Evolutionary conservation across 129 eudicot genomes (phyloP).

Genomic region (sunflower (Helianthus annuus)): HanXRQr2.0-SUNRISE NC_035433.2:108988769-108989268

Average conservation of each 20-base stretch:
- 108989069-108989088: constrained; percentile 31
- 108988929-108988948: constrained; percentile 43
- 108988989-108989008: constrained; percentile 36
- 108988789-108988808: constrained; percentile 40
- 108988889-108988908: constrained; percentile 37
- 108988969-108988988: constrained; percentile 53
- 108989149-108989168: constrained; percentile 18
- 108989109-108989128: constrained; percentile 21
- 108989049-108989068: not conserved
- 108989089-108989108: constrained; percentile 26
- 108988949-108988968: constrained; percentile 49
- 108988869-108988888: constrained; percentile 32
- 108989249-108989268: no score
- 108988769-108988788: constrained; percentile 44
- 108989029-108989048: not conserved
- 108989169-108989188: not conserved
- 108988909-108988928: constrained; percentile 43
- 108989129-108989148: constrained; percentile 22
- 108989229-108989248: constrained; percentile 16
- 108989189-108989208: constrained; percentile 9
- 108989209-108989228: constrained; percentile 14
- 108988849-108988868: constrained; percentile 33
- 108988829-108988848: constrained; percentile 44
- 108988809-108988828: constrained; percentile 42
- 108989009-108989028: not conserved